phyloP scores from a whole-genome alignment of 169 alveolate genomes.

The Amoebophrya sp. region DNA sequence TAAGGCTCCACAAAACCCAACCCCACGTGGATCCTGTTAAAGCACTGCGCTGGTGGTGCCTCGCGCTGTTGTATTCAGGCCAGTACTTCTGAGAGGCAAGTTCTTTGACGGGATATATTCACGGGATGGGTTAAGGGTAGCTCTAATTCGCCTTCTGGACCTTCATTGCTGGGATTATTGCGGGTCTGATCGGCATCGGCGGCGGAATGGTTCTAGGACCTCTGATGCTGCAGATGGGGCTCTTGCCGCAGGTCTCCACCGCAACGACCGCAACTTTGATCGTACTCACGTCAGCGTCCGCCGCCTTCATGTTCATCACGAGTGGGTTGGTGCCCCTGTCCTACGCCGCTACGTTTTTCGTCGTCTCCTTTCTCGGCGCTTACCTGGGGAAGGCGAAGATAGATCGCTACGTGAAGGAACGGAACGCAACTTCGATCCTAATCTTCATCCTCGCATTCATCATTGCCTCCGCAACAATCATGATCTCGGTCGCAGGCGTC shows the following conservation, averaged over 20 bases:
- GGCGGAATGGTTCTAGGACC: conserved; percentile 62
- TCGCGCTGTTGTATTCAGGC: too few relatives aligned
- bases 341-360: conserved; percentile 33
- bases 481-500: background rate
- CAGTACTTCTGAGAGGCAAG: too few relatives aligned
- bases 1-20: too few relatives aligned
- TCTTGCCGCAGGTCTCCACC: conserved; percentile 55
- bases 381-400: conserved; percentile 40
- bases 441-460: background rate
- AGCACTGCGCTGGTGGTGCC: too few relatives aligned
- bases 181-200: conserved; percentile 61
- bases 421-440: background rate
- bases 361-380: conserved; percentile 41
- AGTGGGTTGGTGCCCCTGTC: conserved; percentile 39
- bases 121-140: too few relatives aligned
- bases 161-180: conserved; percentile 52
- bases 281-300: conserved; percentile 42
- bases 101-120: too few relatives aligned
- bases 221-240: conserved; percentile 53
- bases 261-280: conserved; percentile 44
- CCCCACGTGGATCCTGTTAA: too few relatives aligned
- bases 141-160: conserved; percentile 45
- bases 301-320: conserved; percentile 38
- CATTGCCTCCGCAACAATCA: background rate
- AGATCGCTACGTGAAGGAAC: conserved; percentile 29